A percentile compares a stretch with the other conserved stretches of the same genome.
Evolutionary conservation across 305 asterid genomes (phyloP).

Genomic region (Plantago lanceolata): DNA sequence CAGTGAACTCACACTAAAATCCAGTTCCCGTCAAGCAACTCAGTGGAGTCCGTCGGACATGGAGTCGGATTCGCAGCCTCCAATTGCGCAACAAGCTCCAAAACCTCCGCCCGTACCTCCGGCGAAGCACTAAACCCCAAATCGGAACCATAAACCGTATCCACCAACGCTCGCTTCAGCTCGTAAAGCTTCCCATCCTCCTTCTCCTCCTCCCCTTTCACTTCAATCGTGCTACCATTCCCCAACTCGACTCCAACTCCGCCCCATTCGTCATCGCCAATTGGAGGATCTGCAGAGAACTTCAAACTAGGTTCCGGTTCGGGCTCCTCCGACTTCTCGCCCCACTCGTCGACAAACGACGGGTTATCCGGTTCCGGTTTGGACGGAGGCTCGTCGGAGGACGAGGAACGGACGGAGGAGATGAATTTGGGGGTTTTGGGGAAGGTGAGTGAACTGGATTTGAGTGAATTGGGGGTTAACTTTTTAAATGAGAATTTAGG

Average conservation of each 20-base stretch:
- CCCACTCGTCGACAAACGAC: conserved; percentile 64
- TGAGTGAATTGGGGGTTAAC: conserved; percentile 24
- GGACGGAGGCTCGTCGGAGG: conserved; percentile 28
- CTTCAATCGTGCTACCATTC: conserved; percentile 45
- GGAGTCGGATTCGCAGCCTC: conserved; percentile 81
- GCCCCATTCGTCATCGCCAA: conserved; percentile 68
- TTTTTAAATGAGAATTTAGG: conserved; percentile 9
- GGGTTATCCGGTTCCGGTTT: conserved; percentile 32
- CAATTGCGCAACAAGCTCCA: conserved; percentile 73
- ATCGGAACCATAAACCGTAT: conserved; percentile 76
- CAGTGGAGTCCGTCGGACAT: conserved; percentile 60
- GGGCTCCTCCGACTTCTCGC: conserved; percentile 60
- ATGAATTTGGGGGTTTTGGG: conserved; percentile 24
- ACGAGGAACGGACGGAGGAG: conserved; percentile 34
- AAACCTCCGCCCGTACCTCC: conserved; percentile 74
- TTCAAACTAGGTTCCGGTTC: conserved; percentile 48
- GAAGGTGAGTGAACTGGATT: conserved; percentile 29
- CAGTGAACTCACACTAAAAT: conserved; percentile 58
- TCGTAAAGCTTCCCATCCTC: conserved; percentile 44
- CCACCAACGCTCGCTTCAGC: conserved; percentile 70
- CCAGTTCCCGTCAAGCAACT: conserved; percentile 88
- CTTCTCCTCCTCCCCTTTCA: conserved; percentile 20
- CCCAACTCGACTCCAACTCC: conserved; percentile 36
- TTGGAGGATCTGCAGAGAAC: conserved; percentile 62
- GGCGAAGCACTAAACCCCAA: conserved; percentile 70